Evolutionary conservation across 2,329 filamentous ascomycete species (phyloP).

Genomic region (Apiospora hydei): DNA sequence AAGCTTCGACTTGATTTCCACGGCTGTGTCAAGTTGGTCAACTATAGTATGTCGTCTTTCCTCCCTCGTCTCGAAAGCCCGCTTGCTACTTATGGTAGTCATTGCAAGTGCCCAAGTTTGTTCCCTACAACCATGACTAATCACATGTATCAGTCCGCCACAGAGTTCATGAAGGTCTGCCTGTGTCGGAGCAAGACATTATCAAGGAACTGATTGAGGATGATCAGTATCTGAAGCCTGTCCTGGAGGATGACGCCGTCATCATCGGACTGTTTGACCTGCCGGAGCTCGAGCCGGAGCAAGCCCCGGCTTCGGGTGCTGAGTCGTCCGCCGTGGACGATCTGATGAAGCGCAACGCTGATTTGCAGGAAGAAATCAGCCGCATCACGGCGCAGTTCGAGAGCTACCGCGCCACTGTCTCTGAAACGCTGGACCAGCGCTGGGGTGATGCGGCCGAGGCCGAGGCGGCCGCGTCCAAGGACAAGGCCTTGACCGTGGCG

Average conservation of each 20-base stretch:
- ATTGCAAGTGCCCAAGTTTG: neutral
- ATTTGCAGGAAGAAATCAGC: constrained; percentile 68
- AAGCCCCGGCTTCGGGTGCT: constrained; percentile 28
- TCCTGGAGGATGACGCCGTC: constrained; percentile 87
- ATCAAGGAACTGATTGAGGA: constrained; percentile 71
- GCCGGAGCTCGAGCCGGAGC: constrained; percentile 50
- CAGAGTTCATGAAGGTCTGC: constrained; percentile 50
- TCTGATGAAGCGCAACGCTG: constrained; percentile 56
- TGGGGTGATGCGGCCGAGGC: constrained; percentile 63
- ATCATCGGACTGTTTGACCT: constrained; percentile 89
- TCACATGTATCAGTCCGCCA: constrained; percentile 51
- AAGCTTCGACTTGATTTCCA: constrained; percentile 73
- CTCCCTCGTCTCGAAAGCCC: neutral
- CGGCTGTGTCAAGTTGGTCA: constrained; percentile 76
- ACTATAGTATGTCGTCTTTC: constrained; percentile 59
- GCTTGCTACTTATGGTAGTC: neutral
- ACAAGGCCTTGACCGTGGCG: constrained; percentile 32
- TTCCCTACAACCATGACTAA: constrained; percentile 19
- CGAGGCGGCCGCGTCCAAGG: constrained; percentile 41
- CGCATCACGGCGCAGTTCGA: constrained; percentile 67
- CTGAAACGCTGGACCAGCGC: constrained; percentile 71
- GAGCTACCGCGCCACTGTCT: constrained; percentile 70
- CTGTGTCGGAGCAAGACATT: constrained; percentile 62
- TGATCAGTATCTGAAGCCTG: constrained; percentile 83
- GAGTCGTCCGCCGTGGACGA: constrained; percentile 42